Conservation (phyloP, 768 basidiomycete species). For the Candolleomyces eurysporus region DNA sequence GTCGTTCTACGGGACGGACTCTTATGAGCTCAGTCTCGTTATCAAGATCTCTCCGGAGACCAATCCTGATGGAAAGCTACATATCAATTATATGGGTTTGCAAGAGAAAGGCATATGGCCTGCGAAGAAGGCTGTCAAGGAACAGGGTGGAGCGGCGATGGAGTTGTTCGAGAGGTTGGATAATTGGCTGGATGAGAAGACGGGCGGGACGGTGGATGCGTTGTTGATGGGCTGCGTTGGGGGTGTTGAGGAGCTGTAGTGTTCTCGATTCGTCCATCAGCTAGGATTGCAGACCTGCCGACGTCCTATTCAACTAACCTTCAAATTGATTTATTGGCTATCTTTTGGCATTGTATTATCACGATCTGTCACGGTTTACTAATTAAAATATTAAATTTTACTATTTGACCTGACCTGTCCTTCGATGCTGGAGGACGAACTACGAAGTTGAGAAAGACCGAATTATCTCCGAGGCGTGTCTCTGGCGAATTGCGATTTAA, state of each 20-base stretch:
- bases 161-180: conserved; percentile 73
- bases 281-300: no score
- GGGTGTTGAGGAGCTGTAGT: conserved; percentile 46
- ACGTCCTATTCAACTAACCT: no score
- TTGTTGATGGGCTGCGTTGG: conserved; percentile 70
- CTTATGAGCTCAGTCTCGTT: conserved; percentile 72
- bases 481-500: no score
- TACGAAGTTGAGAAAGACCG: no score
- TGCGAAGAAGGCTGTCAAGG: conserved; percentile 54
- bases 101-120: conserved; percentile 88
- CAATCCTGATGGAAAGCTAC: conserved; percentile 2
- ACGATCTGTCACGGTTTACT: no score
- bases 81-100: conserved; percentile 76
- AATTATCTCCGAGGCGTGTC: no score
- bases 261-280: no score
- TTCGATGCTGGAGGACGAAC: no score
- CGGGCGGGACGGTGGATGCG: conserved; percentile 63
- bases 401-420: no score
- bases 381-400: no score
- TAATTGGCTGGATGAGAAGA: conserved; percentile 66
- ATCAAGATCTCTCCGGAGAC: conserved; percentile 46
- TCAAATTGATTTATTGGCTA: no score
- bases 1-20: conserved; percentile 76
- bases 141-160: conserved; percentile 57
- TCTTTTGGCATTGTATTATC: no score